Evolutionary conservation across 371 early-diverging fungal genomes (phyloP), one percentile per base, ranked within the genome.

Genomic region (Phascolomyces articulosus): DNA sequence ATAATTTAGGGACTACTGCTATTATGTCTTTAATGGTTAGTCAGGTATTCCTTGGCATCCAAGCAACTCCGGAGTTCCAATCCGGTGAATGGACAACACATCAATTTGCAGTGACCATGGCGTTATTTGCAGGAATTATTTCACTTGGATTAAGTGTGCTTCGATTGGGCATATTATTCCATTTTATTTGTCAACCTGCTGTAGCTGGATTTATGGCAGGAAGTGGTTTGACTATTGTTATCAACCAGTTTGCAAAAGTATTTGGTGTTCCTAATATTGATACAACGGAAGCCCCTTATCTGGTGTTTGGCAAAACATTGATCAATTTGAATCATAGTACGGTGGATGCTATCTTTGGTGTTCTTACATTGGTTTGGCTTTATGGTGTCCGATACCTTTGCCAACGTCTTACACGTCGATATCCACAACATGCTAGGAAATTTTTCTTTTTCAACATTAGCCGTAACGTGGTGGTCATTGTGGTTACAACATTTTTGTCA

Each of bases 151-250:
- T 96, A 21, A 93, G 95, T n/a, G 56, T 93, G 9, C 66, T 95
- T 24, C 87, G 92, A 0, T 75, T 95, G 3, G 95, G 95, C 7
- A 79, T 92, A 54, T 71, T 96, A 10, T 89, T 94, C 53, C 91
- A 95, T 63, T 93, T 95, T 62, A 93, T 96, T 58, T 89, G 93
- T 15, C 80, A 84, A 20, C 87, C 90, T 0, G 91, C 89, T 3
- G 82, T 93, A 34, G 82, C 85, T 13, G 93, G 93, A 0, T 93
- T 93, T 60, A 91, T 90, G 66, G 83, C 90, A 6, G 93, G 92
- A 9, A 89, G 91, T 41, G 93, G 92, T 0, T 67, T 90, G 7
- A 90, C 85, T 11, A 94, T 96, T 70, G 85, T 95, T 40, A 86
- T 93, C 69, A 86, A 85, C 56, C 96, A 96, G 73, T 70, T 92